A percentile compares a stretch with the other conserved stretches of the same genome.
Conservation (phyloP, 2,329 filamentous ascomycete genomes). For the Aspergillus alliaceus region DNA sequence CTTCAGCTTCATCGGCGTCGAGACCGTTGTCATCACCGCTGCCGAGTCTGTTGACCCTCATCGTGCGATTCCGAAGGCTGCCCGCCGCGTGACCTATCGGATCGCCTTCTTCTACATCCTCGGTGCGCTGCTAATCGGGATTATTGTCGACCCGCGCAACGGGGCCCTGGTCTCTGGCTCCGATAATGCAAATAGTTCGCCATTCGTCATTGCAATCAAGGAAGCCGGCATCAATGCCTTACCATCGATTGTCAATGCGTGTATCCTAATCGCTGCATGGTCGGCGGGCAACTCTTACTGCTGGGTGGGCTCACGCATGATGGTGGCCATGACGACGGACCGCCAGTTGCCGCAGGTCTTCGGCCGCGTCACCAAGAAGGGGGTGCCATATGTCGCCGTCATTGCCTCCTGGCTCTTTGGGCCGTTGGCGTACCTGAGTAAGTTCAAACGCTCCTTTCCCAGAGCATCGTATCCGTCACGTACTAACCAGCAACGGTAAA, state of each 20-base stretch:
- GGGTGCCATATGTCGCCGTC: constrained; percentile 59
- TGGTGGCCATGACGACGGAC: constrained; percentile 62
- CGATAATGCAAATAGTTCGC: constrained; percentile 33
- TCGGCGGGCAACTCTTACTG: constrained; percentile 45
- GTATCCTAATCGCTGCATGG: constrained; percentile 41
- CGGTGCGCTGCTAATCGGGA: constrained; percentile 29
- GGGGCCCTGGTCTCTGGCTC: constrained; percentile 22
- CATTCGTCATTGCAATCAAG: constrained; percentile 37
- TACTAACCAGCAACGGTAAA: not conserved
- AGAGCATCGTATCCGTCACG: not conserved
- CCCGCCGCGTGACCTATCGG: constrained; percentile 41
- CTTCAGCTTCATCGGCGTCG: constrained; percentile 44
- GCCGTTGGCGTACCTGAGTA: constrained; percentile 44
- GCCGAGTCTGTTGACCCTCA: constrained; percentile 43
- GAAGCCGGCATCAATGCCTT: constrained; percentile 34
- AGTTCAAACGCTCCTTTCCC: not conserved
- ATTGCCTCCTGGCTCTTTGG: constrained; percentile 53
- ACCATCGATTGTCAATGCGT: constrained; percentile 36
- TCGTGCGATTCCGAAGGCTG: constrained; percentile 41
- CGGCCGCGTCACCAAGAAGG: constrained; percentile 52
- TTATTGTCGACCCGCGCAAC: constrained; percentile 29
- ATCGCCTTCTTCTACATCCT: constrained; percentile 41
- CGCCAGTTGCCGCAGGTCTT: constrained; percentile 60
- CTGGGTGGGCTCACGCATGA: constrained; percentile 57
- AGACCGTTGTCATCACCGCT: constrained; percentile 41